A percentile compares a stretch with the other conserved stretches of the same genome.
These are phyloP conservation scores for Lignosus rhinocerotis DNA, from an alignment of 1,284 basidiomycete species.

Conservation along the genomic window DNA sequence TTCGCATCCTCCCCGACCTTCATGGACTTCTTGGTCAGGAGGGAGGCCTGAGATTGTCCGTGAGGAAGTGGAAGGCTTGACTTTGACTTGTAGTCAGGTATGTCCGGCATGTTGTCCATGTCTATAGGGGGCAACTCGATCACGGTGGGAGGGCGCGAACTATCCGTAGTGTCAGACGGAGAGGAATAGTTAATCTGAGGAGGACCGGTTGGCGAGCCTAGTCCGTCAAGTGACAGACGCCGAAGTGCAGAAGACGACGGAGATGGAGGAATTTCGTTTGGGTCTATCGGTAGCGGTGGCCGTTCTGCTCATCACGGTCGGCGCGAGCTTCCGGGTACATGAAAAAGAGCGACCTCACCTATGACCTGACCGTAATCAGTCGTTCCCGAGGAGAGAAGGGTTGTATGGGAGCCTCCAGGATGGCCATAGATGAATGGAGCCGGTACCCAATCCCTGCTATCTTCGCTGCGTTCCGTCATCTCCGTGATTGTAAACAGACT, in stretches of 20 bases:
- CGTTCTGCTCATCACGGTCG: conserved; percentile 10
- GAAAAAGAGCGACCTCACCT: conserved; percentile 41
- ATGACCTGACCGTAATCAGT: conserved; percentile 67
- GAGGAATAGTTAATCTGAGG: conserved; percentile 41
- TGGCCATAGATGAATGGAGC: conserved; percentile 2
- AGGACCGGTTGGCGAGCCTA: conserved; percentile 52
- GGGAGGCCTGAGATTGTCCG: conserved; percentile 24
- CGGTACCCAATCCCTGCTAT: conserved; percentile 43
- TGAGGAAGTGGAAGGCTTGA: conserved; percentile 34
- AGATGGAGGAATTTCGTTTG: conserved; percentile 63
- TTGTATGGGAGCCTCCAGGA: conserved; percentile 10
- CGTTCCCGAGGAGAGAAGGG: conserved; percentile 36
- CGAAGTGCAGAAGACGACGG: conserved; percentile 73
- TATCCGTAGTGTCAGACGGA: conserved; percentile 38
- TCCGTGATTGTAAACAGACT: conserved; percentile 65
- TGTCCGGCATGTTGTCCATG: conserved; percentile 54
- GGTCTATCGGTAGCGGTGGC: conserved; percentile 37
- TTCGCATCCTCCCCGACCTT: conserved; percentile 8
- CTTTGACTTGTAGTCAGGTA: conserved; percentile 54
- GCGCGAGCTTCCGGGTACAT: neutral
- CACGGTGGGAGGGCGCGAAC: conserved; percentile 41
- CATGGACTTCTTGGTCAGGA: conserved; percentile 23
- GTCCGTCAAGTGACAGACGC: conserved; percentile 60
- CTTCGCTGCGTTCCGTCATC: conserved; percentile 61
- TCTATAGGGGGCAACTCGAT: conserved; percentile 44